Conservation (phyloP, 805 yeast species). For the Kuraishia borneana region DNA sequence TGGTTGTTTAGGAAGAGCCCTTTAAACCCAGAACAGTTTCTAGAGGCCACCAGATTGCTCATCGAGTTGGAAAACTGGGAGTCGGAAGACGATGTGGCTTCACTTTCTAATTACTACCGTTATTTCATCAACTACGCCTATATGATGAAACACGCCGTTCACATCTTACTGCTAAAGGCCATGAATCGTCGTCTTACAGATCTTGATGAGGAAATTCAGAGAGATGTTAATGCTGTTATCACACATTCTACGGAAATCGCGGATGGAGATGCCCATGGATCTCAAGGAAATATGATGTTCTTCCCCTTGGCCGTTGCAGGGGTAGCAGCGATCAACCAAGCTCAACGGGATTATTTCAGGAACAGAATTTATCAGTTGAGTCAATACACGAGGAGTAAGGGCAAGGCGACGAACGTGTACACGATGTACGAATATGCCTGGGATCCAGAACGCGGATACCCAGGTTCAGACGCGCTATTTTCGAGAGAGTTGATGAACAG, state of each 20-base stretch:
- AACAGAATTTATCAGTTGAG: background rate
- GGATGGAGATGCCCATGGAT: background rate
- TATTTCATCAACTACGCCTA: background rate
- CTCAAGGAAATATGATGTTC: background rate
- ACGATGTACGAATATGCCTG: background rate
- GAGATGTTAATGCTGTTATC: background rate
- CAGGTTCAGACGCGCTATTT: background rate
- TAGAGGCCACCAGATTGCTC: background rate
- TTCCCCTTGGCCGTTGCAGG: background rate
- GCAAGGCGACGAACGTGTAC: background rate
- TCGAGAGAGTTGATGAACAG: background rate
- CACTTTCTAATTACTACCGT: background rate
- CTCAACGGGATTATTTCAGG: background rate
- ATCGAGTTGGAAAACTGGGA: background rate
- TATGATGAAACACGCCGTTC: background rate
- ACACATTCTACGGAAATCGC: background rate
- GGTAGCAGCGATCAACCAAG: background rate
- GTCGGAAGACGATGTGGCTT: background rate
- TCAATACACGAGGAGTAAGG: background rate
- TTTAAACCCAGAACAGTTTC: background rate
- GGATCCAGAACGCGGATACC: background rate
- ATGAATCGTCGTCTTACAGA: background rate
- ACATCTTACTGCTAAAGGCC: background rate
- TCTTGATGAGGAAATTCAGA: background rate
- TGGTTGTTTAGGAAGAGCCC: conserved; percentile 5